Evolutionary conservation across 192 early-diverging fungal genomes (phyloP), one percentile per base, ranked within the genome.

Genomic region (Linnemannia zychae): DNA sequence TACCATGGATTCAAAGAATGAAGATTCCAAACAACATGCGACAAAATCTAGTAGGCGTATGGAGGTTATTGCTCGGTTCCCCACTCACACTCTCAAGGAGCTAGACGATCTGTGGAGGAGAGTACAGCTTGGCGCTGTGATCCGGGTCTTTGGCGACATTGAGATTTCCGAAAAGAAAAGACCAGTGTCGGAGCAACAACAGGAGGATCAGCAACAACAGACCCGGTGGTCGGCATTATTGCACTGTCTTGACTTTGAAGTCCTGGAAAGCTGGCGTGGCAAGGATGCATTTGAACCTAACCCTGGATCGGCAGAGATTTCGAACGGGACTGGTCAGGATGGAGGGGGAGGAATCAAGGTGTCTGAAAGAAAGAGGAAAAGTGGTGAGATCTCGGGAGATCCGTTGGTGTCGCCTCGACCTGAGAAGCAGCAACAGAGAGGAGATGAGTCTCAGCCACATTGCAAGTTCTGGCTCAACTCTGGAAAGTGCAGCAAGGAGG

Each of bases 381-480:
- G 50, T 34, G 28, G 20, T 7, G 75, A 68, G 31, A 70, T 69
- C 40, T 34, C 18, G 13, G 60, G 34, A 66, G 74, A 24, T 24
- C 24, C n/a, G 18, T 40, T 36, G 37, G 36, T n/a, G 37, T 38
- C 18, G 17, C 18, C 40, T 44, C 40, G 40, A 3, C 40, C 40
- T 9, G 40, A 33, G 52, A n/a, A 63, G 4, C 73, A 81, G 24
- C 65, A 75, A 0, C 73, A 74, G 36, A 72, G 78, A 48, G 77
- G 78, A 11, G 83, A 85, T 33, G 63, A 22, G 4, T 72, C 77
- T 0, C 83, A 85, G 65, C 77, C 77, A 18, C 83, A 85, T 60
- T 85, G 83, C 70, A 85, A 85, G 48, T 85, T 85, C 57, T 85
- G 83, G 83, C 46, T 85, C 50, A 85, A 85, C 47, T 79, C 83